Percentiles rank a stretch among this genome's conserved stretches.
Evolutionary conservation across 495 filamentous ascomycete genomes (phyloP).

Genomic region (Aspergillus nanangensis): DNA sequence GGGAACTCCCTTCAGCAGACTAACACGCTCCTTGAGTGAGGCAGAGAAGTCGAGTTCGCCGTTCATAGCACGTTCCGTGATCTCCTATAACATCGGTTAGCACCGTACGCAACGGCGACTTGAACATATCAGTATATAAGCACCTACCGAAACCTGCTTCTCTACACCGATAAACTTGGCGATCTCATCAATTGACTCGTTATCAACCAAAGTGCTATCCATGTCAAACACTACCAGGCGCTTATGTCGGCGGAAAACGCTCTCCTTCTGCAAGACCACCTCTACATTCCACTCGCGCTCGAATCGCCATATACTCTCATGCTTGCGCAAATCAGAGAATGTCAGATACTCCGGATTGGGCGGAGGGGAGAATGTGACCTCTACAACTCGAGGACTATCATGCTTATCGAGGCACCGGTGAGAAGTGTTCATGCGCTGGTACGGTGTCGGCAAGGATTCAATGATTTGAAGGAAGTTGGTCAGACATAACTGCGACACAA

Average conservation of each 20-base stretch:
- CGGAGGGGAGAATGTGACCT: conserved; percentile 64
- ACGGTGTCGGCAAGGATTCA: conserved; percentile 60
- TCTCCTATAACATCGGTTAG: conserved; percentile 43
- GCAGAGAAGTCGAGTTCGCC: conserved; percentile 92
- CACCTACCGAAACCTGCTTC: conserved; percentile 54
- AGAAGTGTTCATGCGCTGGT: conserved; percentile 56
- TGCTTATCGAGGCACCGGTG: conserved; percentile 66
- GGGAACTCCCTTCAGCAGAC: conserved; percentile 73
- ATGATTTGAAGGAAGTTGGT: conserved; percentile 77
- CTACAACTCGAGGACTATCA: conserved; percentile 60
- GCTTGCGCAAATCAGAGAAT: conserved; percentile 64
- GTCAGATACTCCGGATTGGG: conserved; percentile 64
- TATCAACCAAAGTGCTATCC: conserved; percentile 93
- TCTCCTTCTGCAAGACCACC: conserved; percentile 66
- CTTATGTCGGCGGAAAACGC: conserved; percentile 69
- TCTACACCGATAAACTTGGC: conserved; percentile 75
- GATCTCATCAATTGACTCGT: conserved; percentile 95
- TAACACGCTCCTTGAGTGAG: conserved; percentile 72
- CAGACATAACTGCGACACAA: conserved; percentile 74
- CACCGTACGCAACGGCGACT: conserved; percentile 25
- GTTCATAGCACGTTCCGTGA: conserved; percentile 91
- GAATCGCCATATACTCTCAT: conserved; percentile 76
- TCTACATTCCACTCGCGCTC: conserved; percentile 87
- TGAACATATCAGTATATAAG: conserved; percentile 2
- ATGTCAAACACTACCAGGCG: conserved; percentile 93